Evolutionary conservation across 192 early-diverging fungal species (phyloP).

Genomic region (Cladochytrium replicatum): DNA sequence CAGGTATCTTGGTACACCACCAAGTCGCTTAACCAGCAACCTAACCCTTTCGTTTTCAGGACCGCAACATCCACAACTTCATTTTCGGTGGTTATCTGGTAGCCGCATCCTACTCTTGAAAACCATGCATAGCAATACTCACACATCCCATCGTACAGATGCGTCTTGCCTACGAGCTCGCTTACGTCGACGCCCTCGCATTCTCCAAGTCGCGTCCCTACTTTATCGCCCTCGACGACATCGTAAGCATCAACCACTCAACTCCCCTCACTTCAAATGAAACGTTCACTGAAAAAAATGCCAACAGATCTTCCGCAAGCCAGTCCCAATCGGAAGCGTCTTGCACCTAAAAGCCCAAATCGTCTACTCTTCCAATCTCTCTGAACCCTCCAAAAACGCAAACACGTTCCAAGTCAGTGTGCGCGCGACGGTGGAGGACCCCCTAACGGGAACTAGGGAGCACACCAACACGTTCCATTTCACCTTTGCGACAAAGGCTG

Average conservation of each 20-base stretch:
- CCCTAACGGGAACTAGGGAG: constrained; percentile 41
- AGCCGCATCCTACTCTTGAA: neutral
- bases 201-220: constrained; percentile 49
- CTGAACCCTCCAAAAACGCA: too few relatives aligned
- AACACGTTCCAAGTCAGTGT: constrained; percentile 43
- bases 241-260: constrained; percentile 1
- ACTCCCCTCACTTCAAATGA: neutral
- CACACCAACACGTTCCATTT: constrained; percentile 87
- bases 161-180: constrained; percentile 77
- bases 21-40: neutral
- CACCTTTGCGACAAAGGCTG: constrained; percentile 44
- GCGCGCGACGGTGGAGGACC: constrained; percentile 68
- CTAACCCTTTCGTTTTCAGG: constrained; percentile 13
- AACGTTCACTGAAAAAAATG: constrained; percentile 60
- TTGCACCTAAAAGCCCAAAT: constrained; percentile 67
- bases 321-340: constrained; percentile 72
- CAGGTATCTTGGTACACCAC: constrained; percentile 23
- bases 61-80: constrained; percentile 71
- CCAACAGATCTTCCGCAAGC: constrained; percentile 74
- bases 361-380: constrained; percentile 63
- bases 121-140: neutral
- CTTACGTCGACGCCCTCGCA: constrained; percentile 63
- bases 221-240: constrained; percentile 40
- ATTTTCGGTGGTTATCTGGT: constrained; percentile 54
- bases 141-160: constrained; percentile 26